phyloP scores from a whole-genome alignment of 169 alveolate genomes.

The Eimeria sp. region DNA sequence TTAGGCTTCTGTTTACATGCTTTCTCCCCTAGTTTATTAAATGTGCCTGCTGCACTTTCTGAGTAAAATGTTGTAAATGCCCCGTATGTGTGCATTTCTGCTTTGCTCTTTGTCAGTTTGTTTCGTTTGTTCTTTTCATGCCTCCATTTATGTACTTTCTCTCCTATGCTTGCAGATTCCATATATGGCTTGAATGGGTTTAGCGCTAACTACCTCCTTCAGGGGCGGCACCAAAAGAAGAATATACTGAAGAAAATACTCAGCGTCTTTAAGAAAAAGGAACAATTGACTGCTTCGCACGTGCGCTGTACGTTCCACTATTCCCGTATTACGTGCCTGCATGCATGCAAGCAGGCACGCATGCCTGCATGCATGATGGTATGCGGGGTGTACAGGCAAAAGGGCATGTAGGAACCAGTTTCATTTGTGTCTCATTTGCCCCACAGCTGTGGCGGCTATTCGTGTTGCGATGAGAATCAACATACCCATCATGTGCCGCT shows the following conservation, averaged over 20 bases:
- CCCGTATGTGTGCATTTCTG: too few species aligned
- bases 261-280: background rate
- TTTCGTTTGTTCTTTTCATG: too few species aligned
- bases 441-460: background rate
- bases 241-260: background rate
- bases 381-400: too few species aligned
- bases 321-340: background rate
- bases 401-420: too few species aligned
- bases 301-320: conserved; percentile 12
- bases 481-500: background rate
- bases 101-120: too few species aligned
- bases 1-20: background rate
- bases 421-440: too few species aligned
- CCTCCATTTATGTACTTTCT: too few species aligned
- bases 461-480: background rate
- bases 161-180: background rate
- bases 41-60: too few species aligned
- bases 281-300: background rate
- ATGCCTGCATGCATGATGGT: background rate
- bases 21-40: too few species aligned
- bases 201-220: background rate
- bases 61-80: too few species aligned
- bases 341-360: background rate
- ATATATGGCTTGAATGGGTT: background rate
- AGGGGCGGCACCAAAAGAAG: background rate